Evolutionary conservation across 2,329 filamentous ascomycete genomes (phyloP), one percentile per base, ranked within the genome.

Genomic region (Paracoccidioides brasiliensis): DNA sequence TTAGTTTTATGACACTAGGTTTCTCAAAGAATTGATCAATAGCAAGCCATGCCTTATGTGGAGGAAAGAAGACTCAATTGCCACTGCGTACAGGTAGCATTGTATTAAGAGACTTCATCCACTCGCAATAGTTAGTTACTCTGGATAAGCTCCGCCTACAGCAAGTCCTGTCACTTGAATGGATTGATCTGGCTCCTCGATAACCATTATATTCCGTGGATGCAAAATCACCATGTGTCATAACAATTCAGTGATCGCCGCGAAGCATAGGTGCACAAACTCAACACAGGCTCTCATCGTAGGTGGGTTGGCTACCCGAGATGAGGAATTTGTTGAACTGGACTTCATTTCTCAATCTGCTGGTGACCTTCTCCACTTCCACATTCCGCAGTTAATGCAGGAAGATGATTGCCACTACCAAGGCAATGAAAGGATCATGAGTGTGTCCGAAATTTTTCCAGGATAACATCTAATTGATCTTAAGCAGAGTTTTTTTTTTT

Each of bases 171-270:
- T 57, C 5, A 59, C 51, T 14, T 38, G 52, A 55, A 57, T 58
- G 9, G 22, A n/a, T 30, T 58, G 51, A 32, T 55, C 56, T 32
- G 44, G 46, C 30, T 53, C 55, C 7, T 45, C 35, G 30, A 59
- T 55, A 44, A 38, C 52, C 33, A 66, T 55, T 2, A 64, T 61
- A 50, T 66, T 66, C n/a, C 62, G 58, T 3, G 61, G 60, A 42
- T 62, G 59, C 14, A 66, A 54, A 52, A n/a, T 65, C 63, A 33
- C 60, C 54, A 53, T 65, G 62, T 5, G 62, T 61, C 56, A 65
- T 58, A 10, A 62, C 50, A 54, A 63, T 58, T 10, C 38, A 53
- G 40, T 59, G 49, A 42, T 55, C 28, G 2, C 50, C 35, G 3
- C 46, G 46, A 6, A 58, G 40, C 55, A 53, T 57, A 6, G 48